These are phyloP conservation scores for Aspergillus neoniger DNA, from an alignment of 2,329 filamentous ascomycete species.

Conservation along the genomic window DNA sequence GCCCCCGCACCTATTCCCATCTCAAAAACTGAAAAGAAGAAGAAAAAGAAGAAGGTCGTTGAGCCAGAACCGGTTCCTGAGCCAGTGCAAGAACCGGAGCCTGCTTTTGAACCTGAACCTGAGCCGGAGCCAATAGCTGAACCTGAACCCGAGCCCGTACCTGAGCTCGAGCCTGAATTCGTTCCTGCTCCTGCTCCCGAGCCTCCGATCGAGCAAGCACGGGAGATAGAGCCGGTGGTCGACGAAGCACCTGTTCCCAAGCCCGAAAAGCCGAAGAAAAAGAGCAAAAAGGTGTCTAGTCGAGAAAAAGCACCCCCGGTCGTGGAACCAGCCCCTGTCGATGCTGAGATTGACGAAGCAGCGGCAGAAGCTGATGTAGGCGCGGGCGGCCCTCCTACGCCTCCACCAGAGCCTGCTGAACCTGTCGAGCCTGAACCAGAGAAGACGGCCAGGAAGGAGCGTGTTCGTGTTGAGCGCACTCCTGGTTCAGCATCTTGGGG, in stretches of 20 bases:
- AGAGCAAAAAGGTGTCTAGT: conserved; percentile 36
- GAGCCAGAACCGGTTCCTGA: conserved; percentile 37
- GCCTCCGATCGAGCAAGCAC: conserved; percentile 17
- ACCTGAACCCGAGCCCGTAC: conserved; percentile 28
- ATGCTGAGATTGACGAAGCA: conserved; percentile 38
- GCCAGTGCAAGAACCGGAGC: conserved; percentile 33
- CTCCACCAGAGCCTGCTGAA: conserved; percentile 56
- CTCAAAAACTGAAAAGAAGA: conserved; percentile 32
- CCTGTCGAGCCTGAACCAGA: conserved; percentile 56
- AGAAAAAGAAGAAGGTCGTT: conserved; percentile 29
- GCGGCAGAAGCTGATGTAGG: conserved; percentile 28
- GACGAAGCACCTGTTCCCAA: conserved; percentile 30
- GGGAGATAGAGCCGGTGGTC: conserved; percentile 21
- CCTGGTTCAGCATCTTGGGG: conserved; percentile 70
- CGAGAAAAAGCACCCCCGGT: conserved; percentile 28
- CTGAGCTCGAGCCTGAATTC: conserved; percentile 27
- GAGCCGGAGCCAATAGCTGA: conserved; percentile 12
- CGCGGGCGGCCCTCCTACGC: conserved; percentile 47
- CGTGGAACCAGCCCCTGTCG: conserved; percentile 53
- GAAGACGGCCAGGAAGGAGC: conserved; percentile 69
- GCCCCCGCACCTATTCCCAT: conserved; percentile 24
- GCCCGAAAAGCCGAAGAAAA: conserved; percentile 34
- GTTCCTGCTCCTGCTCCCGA: conserved; percentile 22
- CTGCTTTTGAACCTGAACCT: conserved; percentile 26
- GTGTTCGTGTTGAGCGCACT: conserved; percentile 73